phyloP scores from a whole-genome alignment of 306 rosid genomes.

The Styphnolobium japonicum region DNA sequence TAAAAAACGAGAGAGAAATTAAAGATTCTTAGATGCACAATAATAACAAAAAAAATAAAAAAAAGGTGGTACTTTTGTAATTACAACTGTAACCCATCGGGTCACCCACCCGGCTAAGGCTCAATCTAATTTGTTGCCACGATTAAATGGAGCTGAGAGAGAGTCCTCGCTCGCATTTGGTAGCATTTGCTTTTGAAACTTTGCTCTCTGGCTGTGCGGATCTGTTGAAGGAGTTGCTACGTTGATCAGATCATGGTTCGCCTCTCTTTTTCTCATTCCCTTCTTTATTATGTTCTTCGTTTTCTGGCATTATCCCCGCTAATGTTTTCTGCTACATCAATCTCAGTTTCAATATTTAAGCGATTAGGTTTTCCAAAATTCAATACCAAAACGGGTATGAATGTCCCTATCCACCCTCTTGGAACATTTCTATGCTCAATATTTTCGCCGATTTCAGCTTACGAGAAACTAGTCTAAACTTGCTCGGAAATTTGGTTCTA shows the following conservation, averaged over 20 bases:
- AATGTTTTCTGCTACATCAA: not conserved
- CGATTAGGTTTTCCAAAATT: conserved; percentile 43
- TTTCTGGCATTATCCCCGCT: not conserved
- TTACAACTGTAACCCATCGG: not conserved
- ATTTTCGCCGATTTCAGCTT: not conserved
- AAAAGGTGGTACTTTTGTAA: conserved; percentile 4
- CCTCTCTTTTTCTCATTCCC: not conserved
- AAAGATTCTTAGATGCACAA: too few relatives aligned
- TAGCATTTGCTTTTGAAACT: not conserved
- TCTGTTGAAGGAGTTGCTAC: conserved; percentile 7
- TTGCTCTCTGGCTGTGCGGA: not conserved
- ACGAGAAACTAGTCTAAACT: too few relatives aligned
- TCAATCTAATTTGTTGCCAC: too few relatives aligned
- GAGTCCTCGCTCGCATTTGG: too few relatives aligned
- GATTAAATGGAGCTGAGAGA: too few relatives aligned
- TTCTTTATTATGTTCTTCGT: not conserved
- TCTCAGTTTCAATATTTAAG: not conserved
- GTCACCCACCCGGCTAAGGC: too few relatives aligned
- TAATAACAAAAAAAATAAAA: not conserved
- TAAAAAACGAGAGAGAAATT: not conserved
- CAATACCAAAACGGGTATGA: not conserved
- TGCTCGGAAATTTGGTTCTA: too few relatives aligned
- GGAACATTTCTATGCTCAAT: not conserved
- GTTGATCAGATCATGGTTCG: conserved; percentile 32
- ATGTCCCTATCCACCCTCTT: not conserved